Conservation (phyloP, 371 early-diverging fungal species). For the Rhizopus arrhizus region DNA sequence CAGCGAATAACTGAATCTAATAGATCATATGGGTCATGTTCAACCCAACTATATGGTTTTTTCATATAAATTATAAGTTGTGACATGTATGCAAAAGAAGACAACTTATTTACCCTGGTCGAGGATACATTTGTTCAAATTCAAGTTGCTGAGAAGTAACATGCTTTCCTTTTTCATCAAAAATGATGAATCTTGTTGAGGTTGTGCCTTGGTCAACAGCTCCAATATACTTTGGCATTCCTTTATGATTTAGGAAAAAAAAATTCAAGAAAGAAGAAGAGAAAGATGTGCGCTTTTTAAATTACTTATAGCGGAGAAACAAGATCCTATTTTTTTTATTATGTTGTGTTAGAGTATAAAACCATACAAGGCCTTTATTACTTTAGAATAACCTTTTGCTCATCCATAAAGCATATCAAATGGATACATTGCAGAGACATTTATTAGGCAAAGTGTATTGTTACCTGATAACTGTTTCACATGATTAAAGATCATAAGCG, state of each 20-base stretch:
- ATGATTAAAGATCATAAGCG: no score
- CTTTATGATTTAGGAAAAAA: constrained; percentile 1
- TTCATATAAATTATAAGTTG: background rate
- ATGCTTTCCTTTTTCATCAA: constrained; percentile 77
- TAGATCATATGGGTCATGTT: constrained; percentile 86
- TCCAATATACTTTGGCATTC: constrained; percentile 65
- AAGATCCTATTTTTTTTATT: no score
- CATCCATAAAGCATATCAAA: no score
- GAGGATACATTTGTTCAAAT: constrained; percentile 78
- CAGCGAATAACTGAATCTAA: constrained; percentile 72
- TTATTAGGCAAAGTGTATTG: no score
- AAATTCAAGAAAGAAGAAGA: background rate
- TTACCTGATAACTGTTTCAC: no score
- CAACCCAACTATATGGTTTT: constrained; percentile 73
- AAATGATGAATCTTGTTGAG: constrained; percentile 91
- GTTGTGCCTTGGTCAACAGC: constrained; percentile 97
- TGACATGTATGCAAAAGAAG: background rate
- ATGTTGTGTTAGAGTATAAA: no score
- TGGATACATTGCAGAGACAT: no score
- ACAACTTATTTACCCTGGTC: constrained; percentile 70
- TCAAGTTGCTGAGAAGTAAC: constrained; percentile 82
- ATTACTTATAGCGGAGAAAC: no score
- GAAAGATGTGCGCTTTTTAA: no score
- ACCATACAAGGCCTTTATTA: no score
- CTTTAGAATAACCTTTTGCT: no score